Conservation (phyloP, 768 basidiomycete species). For the Mycena metata region DNA sequence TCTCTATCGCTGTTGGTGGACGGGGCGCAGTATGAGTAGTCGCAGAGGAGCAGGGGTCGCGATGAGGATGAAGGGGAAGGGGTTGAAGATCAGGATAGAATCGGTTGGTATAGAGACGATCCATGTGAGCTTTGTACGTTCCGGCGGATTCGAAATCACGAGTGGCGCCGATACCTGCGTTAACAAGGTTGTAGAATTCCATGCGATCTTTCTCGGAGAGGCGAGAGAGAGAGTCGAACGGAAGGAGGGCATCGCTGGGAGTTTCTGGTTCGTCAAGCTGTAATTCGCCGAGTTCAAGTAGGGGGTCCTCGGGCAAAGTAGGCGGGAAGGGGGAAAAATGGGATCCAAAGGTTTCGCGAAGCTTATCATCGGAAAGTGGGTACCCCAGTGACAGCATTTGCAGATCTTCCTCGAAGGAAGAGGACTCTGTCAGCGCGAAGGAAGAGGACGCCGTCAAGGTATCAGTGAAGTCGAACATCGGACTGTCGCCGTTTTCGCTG, state of each 20-base stretch:
- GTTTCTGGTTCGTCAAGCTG: slow-evolving; percentile 4
- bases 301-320: slow-evolving; percentile 19
- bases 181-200: slow-evolving; percentile 33
- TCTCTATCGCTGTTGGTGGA: slow-evolving; percentile 21
- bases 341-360: slow-evolving; percentile 23
- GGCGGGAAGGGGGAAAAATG: slow-evolving; percentile 13
- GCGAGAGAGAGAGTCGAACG: slow-evolving; percentile 22
- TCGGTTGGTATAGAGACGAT: slow-evolving; percentile 26
- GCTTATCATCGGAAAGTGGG: slow-evolving; percentile 24
- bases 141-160: slow-evolving; percentile 26
- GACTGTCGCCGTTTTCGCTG: slow-evolving; percentile 27
- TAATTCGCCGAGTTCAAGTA: slow-evolving; percentile 19
- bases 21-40: background rate
- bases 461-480: slow-evolving; percentile 20
- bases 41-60: background rate
- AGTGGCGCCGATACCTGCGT: slow-evolving; percentile 21
- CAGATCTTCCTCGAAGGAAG: slow-evolving; percentile 27
- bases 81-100: slow-evolving; percentile 6
- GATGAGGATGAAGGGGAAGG: background rate
- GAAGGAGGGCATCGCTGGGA: slow-evolving; percentile 16
- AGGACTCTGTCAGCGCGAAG: background rate
- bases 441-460: slow-evolving; percentile 6
- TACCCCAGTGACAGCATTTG: slow-evolving; percentile 12
- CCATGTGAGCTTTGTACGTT: slow-evolving; percentile 33
- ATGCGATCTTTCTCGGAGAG: slow-evolving; percentile 32